These are phyloP conservation scores for Aeminium ludgeri DNA, from an alignment of 495 filamentous ascomycete genomes.

Conservation along the genomic window DNA sequence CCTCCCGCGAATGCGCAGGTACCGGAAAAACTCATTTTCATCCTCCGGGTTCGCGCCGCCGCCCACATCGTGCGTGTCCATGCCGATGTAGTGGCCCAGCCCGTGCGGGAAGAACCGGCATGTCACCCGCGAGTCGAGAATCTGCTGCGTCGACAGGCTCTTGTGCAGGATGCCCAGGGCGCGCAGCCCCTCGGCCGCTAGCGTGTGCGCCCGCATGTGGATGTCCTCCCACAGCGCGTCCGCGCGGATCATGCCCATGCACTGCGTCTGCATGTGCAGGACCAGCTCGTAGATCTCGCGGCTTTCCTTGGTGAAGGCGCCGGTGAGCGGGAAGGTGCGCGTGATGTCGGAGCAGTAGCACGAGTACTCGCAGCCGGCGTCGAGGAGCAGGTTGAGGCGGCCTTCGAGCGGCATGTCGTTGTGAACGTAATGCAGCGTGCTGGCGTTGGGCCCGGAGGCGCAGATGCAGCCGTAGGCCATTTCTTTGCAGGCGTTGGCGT, in stretches of 20 bases:
- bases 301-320: conserved; percentile 56
- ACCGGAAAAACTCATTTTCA: conserved; percentile 66
- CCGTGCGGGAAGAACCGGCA: conserved; percentile 88
- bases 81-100: conserved; percentile 77
- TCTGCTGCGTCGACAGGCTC: conserved; percentile 40
- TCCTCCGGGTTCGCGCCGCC: conserved; percentile 77
- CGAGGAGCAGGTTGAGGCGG: conserved; percentile 61
- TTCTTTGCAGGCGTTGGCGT: conserved; percentile 52
- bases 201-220: conserved; percentile 57
- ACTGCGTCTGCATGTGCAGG: conserved; percentile 64
- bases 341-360: conserved; percentile 83
- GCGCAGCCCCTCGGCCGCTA: conserved; percentile 67
- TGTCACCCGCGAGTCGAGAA: conserved; percentile 56
- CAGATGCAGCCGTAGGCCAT: conserved; percentile 79
- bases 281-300: conserved; percentile 74
- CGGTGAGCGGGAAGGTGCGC: conserved; percentile 68
- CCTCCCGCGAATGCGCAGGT: conserved; percentile 62
- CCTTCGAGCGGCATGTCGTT: conserved; percentile 52
- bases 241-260: conserved; percentile 54
- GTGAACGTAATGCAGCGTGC: conserved; percentile 74
- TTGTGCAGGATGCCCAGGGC: conserved; percentile 59
- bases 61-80: conserved; percentile 90
- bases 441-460: conserved; percentile 55
- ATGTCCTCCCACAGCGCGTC: conserved; percentile 75
- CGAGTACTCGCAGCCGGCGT: conserved; percentile 66